These are phyloP conservation scores for Schrenkiella parvula DNA, from an alignment of 345 rosid genomes.

Conservation along the genomic window DNA sequence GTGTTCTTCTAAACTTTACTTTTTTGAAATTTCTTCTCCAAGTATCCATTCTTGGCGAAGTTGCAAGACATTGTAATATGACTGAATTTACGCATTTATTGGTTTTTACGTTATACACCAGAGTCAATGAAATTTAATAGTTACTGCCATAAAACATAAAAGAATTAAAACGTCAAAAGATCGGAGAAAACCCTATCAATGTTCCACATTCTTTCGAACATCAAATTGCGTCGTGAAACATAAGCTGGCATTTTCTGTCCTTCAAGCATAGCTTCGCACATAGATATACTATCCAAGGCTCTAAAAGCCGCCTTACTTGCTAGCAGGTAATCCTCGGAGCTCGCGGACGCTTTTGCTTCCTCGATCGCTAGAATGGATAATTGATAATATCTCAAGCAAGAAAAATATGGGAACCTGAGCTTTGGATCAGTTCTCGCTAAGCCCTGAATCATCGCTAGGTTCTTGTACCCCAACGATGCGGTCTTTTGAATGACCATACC, in stretches of 20 bases:
- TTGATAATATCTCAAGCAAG: background rate
- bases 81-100: background rate
- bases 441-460: background rate
- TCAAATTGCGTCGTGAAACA: background rate
- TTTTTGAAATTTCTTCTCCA: background rate
- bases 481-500: background rate
- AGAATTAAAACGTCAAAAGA: background rate
- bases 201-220: slow-evolving; percentile 4
- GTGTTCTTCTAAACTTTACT: background rate
- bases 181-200: slow-evolving; percentile 7
- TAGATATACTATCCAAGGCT: background rate
- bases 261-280: background rate
- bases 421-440: slow-evolving; percentile 7
- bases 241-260: background rate
- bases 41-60: background rate
- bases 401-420: background rate
- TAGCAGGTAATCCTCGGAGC: background rate
- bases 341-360: background rate
- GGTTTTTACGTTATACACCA: background rate
- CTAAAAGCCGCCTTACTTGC: background rate
- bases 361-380: background rate
- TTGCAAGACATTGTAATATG: background rate
- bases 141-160: background rate
- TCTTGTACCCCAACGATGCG: background rate
- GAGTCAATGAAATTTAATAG: background rate